phyloP scores from a whole-genome alignment of 75 land plant species.

The Pinus albicaulis region DNA sequence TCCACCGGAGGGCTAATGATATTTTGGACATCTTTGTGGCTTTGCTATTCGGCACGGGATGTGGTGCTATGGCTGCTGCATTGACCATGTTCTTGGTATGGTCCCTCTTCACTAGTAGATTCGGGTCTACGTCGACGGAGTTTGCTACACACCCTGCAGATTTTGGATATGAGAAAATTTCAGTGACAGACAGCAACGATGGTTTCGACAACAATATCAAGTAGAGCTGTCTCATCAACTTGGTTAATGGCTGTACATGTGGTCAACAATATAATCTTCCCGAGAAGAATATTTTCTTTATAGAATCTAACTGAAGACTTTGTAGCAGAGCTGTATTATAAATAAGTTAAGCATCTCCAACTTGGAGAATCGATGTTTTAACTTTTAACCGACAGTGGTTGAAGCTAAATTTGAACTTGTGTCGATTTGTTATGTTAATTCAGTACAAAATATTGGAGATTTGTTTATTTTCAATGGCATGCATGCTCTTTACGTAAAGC shows the following conservation, averaged over 20 bases:
- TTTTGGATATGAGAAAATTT: conserved; percentile 19
- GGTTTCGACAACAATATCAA: neutral
- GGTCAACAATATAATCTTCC: neutral
- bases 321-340: neutral
- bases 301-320: too few species aligned
- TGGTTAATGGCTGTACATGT: neutral
- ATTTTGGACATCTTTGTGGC: conserved; percentile 22
- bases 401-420: neutral
- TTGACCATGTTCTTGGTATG: conserved; percentile 30
- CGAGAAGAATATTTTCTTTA: neutral
- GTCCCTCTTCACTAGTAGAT: conserved; percentile 11
- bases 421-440: neutral
- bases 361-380: neutral
- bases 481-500: too few species aligned
- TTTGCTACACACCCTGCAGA: conserved; percentile 13
- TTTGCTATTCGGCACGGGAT: conserved; percentile 35
- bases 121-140: neutral
- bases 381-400: neutral
- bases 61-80: conserved; percentile 41
- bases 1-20: conserved; percentile 4
- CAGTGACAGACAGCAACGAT: neutral
- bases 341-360: neutral
- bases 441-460: neutral
- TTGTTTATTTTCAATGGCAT: neutral
- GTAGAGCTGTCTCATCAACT: neutral